Evolutionary conservation across 2,329 filamentous ascomycete genomes (phyloP).

Genomic region (Pseudogymnoascus sp.): DNA sequence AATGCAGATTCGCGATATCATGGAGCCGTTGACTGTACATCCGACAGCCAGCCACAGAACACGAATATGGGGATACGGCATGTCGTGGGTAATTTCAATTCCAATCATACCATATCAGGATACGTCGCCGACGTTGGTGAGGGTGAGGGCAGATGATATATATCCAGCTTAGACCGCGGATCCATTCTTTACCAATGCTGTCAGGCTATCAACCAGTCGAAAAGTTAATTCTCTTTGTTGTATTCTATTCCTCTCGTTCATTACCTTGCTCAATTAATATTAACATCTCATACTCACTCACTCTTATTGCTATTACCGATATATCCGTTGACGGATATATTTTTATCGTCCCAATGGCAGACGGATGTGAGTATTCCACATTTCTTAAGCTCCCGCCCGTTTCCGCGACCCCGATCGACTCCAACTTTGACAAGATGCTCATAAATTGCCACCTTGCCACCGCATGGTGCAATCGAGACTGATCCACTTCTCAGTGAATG

Average conservation of each 20-base stretch:
- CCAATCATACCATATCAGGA: slow-evolving; percentile 7
- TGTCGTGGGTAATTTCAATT: slow-evolving; percentile 4
- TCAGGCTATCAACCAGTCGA: slow-evolving; percentile 8
- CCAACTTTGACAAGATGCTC: not conserved
- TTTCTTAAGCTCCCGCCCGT: slow-evolving; percentile 10
- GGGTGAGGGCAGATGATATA: slow-evolving; percentile 3
- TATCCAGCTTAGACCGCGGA: slow-evolving; percentile 3
- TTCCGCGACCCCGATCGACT: not conserved
- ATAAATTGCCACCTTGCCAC: slow-evolving; percentile 7
- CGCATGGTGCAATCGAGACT: slow-evolving; percentile 11
- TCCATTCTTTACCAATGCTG: not conserved
- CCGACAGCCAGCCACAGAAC: slow-evolving; percentile 7
- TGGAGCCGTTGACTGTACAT: slow-evolving; percentile 7
- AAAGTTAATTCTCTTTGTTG: slow-evolving; percentile 9
- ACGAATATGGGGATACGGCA: slow-evolving; percentile 4
- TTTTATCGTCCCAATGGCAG: slow-evolving; percentile 23
- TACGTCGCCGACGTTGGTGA: slow-evolving; percentile 6
- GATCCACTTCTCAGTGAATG: slow-evolving; percentile 44
- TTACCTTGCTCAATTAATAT: slow-evolving; percentile 17
- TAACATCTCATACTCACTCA: slow-evolving; percentile 11
- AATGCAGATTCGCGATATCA: slow-evolving; percentile 7
- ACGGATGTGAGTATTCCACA: slow-evolving; percentile 25
- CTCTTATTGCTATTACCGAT: not conserved
- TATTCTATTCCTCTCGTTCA: slow-evolving; percentile 12
- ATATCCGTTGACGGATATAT: slow-evolving; percentile 5